Base-by-base conservation (phyloP, 2,329 filamentous ascomycete species). In the Aspergillus chevalieri region DNA sequence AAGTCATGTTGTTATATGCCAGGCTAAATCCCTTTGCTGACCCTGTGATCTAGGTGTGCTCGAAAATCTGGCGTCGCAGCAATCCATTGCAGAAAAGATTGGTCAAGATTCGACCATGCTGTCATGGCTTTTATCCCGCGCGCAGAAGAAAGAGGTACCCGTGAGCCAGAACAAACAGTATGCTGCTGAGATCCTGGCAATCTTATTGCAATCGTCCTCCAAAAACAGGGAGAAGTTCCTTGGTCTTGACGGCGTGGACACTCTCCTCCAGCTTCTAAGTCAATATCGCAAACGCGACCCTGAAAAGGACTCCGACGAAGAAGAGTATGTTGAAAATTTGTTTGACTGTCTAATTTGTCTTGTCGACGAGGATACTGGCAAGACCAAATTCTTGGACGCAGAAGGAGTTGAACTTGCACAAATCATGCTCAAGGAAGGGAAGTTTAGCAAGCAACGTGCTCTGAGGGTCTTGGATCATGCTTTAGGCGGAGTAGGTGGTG, bases 101-200 rank as follows among this genome's bases (percentile, higher is more conserved):
- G 88, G 85, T 3, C 73, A 79, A 51, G 81, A 92, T 52, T 80
- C 82, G 5, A 74, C 73, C 6, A 73, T 95, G 0, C 65, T 96
- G 6, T 74, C 79, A 42, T 97, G 89, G 89, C 78, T 98, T 2
- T 74, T 95, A 33, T 71, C 78, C 45, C 81, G 93, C 45, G 86
- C 89, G 53, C 83, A 86, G 57, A 78, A 76, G 49, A 78, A 79
- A 46, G 89, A 95, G 65, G 74, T 73, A 3, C 74, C 77, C 0
- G 81, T 94, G 1, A 78, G 82, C 4, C 93, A 98, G 65, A 98
- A 98, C 66, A 95, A 93, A 66, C 92, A 96, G 66, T 98, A 97
- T 66, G 82, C 90, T 0, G 89, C 92, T 14, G 93, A 98, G 70
- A 82, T 97, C 6, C 76, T 98, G 2, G 90, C 92, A 10, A 93